phyloP scores from a whole-genome alignment of 495 filamentous ascomycete genomes.

The Daldinia bambusicola region DNA sequence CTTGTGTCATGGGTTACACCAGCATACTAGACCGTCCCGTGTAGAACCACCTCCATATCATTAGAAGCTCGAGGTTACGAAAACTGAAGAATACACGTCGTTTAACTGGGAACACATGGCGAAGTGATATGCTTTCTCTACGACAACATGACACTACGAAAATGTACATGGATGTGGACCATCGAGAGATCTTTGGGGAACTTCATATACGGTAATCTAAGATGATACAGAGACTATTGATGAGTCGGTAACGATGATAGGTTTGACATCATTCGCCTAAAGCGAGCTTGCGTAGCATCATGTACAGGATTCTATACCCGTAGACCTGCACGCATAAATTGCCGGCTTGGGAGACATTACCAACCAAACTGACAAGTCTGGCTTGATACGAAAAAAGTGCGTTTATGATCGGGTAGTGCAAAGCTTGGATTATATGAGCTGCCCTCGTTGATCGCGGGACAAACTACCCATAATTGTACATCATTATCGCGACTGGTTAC shows the following conservation, averaged over 20 bases:
- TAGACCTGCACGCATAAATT: constrained; percentile 19
- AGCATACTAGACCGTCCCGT: constrained; percentile 3
- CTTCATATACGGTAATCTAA: constrained; percentile 16
- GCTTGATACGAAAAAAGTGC: constrained; percentile 18
- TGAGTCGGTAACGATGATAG: constrained; percentile 33
- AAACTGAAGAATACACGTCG: background rate
- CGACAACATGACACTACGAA: constrained; percentile 20
- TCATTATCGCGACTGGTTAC: constrained; percentile 21
- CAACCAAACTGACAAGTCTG: constrained; percentile 12
- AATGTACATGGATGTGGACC: background rate
- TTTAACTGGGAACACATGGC: constrained; percentile 7
- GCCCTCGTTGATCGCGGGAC: constrained; percentile 35
- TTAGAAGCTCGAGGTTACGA: background rate
- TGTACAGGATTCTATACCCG: constrained; percentile 22
- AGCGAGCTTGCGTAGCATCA: constrained; percentile 39
- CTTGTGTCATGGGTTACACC: constrained; percentile 36
- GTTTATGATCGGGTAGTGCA: constrained; percentile 21
- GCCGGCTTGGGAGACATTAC: constrained; percentile 20
- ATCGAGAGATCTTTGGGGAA: background rate
- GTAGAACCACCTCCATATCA: background rate
- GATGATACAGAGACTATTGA: constrained; percentile 21
- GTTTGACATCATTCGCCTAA: constrained; percentile 42
- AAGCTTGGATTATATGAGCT: constrained; percentile 30
- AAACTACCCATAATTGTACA: background rate
- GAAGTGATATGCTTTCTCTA: constrained; percentile 5